These are phyloP conservation scores for Hirsutella minnesotensis DNA, from an alignment of 2,329 filamentous ascomycete genomes.

Conservation along the genomic window DNA sequence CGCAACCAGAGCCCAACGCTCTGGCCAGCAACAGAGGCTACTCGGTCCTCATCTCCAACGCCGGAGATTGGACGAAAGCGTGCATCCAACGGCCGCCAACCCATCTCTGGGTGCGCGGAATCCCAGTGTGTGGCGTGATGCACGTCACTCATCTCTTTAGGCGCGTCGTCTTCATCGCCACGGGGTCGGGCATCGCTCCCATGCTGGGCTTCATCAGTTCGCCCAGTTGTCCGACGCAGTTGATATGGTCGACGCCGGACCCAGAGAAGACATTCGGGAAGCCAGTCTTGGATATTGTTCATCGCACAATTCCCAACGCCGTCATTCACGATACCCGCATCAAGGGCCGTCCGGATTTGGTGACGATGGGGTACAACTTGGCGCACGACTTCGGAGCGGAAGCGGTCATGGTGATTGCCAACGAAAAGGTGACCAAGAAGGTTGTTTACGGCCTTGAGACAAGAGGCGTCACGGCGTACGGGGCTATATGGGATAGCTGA, in stretches of 20 bases:
- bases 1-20: slow-evolving; percentile 31
- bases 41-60: slow-evolving; percentile 59
- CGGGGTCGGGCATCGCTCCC: slow-evolving; percentile 63
- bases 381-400: slow-evolving; percentile 46
- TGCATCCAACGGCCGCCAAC: slow-evolving; percentile 51
- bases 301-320: slow-evolving; percentile 45
- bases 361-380: slow-evolving; percentile 38
- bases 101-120: slow-evolving; percentile 55
- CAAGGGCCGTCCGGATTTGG: slow-evolving; percentile 46
- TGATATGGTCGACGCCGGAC: slow-evolving; percentile 57
- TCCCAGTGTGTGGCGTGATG: slow-evolving; percentile 55
- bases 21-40: slow-evolving; percentile 33
- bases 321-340: slow-evolving; percentile 55
- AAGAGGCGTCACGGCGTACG: slow-evolving; percentile 54
- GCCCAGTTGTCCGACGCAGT: slow-evolving; percentile 37
- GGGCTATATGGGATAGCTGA: slow-evolving; percentile 58
- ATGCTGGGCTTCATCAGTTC: slow-evolving; percentile 47
- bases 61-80: slow-evolving; percentile 61
- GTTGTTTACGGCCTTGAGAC: slow-evolving; percentile 59
- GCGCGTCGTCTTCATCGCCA: slow-evolving; percentile 54
- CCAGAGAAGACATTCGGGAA: slow-evolving; percentile 52
- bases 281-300: slow-evolving; percentile 41
- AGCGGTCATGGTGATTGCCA: slow-evolving; percentile 64
- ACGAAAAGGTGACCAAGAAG: slow-evolving; percentile 55
- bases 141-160: slow-evolving; percentile 55